A percentile compares a stretch with the other conserved stretches of the same genome.
phyloP scores from a whole-genome alignment of 805 yeast genomes.

The Cyberlindnera japonica region DNA sequence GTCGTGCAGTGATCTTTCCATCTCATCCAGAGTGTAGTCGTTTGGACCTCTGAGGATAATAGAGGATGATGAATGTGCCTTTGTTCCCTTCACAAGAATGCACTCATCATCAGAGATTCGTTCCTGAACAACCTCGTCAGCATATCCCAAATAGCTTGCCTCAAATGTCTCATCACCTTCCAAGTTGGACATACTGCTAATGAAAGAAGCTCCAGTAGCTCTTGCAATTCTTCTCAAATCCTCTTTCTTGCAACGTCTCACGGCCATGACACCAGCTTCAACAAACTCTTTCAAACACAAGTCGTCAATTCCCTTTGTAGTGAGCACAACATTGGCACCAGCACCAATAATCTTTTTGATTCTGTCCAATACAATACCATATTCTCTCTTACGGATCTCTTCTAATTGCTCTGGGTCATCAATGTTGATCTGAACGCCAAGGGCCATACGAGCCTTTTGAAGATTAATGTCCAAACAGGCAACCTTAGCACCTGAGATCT shows the following conservation, averaged over 20 bases:
- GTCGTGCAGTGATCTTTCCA: slow-evolving; percentile 97
- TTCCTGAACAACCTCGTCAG: slow-evolving; percentile 90
- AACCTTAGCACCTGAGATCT: slow-evolving; percentile 64
- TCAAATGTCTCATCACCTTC: slow-evolving; percentile 89
- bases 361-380: slow-evolving; percentile 65
- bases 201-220: slow-evolving; percentile 94
- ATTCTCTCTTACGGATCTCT: slow-evolving; percentile 84
- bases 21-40: slow-evolving; percentile 92
- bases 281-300: slow-evolving; percentile 95
- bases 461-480: slow-evolving; percentile 91
- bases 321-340: slow-evolving; percentile 84
- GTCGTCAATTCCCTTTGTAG: slow-evolving; percentile 95
- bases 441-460: slow-evolving; percentile 95
- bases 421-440: slow-evolving; percentile 96
- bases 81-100: slow-evolving; percentile 87
- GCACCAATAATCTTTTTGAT: slow-evolving; percentile 86
- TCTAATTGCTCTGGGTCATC: slow-evolving; percentile 97
- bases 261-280: slow-evolving; percentile 83
- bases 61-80: slow-evolving; percentile 90
- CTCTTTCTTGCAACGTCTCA: slow-evolving; percentile 94
- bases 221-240: slow-evolving; percentile 95
- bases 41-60: slow-evolving; percentile 94
- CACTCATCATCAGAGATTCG: slow-evolving; percentile 94
- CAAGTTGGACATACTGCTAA: slow-evolving; percentile 82
- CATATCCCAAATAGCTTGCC: slow-evolving; percentile 77